Evolutionary conservation across 2,329 filamentous ascomycete species (phyloP).

Genomic region (Teratosphaeria viscida): DNA sequence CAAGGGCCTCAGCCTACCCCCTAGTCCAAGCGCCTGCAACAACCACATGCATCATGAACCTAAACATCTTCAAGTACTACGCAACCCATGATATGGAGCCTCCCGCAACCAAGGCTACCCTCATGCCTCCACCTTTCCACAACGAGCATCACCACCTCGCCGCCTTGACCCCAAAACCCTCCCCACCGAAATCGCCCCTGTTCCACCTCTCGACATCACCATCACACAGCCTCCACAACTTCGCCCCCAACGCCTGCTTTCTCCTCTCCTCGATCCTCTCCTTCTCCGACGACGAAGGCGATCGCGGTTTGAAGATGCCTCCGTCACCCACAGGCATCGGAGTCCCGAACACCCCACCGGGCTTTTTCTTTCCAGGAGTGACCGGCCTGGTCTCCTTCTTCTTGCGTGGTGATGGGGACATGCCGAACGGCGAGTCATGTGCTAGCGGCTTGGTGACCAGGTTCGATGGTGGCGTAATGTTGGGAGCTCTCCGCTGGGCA

Average conservation of each 20-base stretch:
- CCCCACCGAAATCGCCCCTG: conserved; percentile 24
- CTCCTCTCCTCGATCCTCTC: conserved; percentile 9
- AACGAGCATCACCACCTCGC: conserved; percentile 17
- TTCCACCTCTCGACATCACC: conserved; percentile 25
- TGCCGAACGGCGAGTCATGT: conserved; percentile 14
- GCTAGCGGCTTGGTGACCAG: conserved; percentile 14
- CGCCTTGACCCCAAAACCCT: conserved; percentile 18
- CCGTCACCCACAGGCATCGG: conserved; percentile 2
- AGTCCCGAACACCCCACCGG: conserved; percentile 5
- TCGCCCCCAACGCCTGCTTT: conserved; percentile 13
- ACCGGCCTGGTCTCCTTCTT: not conserved
- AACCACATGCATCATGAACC: not conserved
- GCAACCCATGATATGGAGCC: no score
- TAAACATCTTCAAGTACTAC: not conserved
- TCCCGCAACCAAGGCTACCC: no score
- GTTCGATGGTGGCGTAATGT: conserved; percentile 20
- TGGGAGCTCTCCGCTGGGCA: conserved; percentile 9
- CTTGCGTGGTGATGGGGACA: conserved; percentile 17
- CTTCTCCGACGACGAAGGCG: conserved; percentile 9
- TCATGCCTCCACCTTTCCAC: no score
- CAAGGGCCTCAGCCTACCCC: no score
- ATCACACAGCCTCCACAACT: conserved; percentile 24
- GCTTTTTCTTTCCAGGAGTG: not conserved
- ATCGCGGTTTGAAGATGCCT: conserved; percentile 6
- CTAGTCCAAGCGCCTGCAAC: no score